Conservation (phyloP, 1,284 basidiomycete genomes). For the Ceratobasidium sp. region DNA sequence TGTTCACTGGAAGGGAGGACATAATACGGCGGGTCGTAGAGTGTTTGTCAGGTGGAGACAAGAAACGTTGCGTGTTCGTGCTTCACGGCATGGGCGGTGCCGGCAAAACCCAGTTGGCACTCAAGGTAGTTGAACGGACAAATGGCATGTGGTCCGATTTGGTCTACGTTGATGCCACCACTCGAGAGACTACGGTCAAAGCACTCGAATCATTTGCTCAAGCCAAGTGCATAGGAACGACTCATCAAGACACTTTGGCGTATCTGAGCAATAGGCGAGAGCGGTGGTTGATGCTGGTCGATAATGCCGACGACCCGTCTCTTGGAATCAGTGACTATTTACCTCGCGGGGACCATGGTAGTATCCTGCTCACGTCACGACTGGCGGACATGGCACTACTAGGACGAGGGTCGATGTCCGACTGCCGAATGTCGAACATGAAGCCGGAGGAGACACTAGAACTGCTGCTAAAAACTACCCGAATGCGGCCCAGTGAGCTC, state of each 20-base stretch:
- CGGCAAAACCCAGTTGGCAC: conserved; percentile 22
- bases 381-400: neutral
- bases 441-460: conserved; percentile 4
- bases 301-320: conserved; percentile 6
- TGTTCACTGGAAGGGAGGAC: conserved; percentile 7
- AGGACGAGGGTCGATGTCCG: neutral
- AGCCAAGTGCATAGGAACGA: neutral
- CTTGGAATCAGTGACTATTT: neutral
- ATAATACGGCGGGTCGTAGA: neutral
- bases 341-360: neutral
- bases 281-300: conserved; percentile 19
- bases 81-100: conserved; percentile 24
- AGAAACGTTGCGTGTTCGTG: conserved; percentile 7
- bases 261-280: neutral
- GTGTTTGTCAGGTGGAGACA: neutral
- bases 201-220: neutral
- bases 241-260: neutral
- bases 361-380: neutral
- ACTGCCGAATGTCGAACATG: conserved; percentile 20
- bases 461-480: conserved; percentile 1
- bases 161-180: conserved; percentile 29
- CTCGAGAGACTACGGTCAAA: conserved; percentile 2
- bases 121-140: neutral
- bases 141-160: neutral
- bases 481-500: neutral